Evolutionary conservation across 257 asterid genomes (phyloP).

Genomic region (Solanum neorickii): DNA sequence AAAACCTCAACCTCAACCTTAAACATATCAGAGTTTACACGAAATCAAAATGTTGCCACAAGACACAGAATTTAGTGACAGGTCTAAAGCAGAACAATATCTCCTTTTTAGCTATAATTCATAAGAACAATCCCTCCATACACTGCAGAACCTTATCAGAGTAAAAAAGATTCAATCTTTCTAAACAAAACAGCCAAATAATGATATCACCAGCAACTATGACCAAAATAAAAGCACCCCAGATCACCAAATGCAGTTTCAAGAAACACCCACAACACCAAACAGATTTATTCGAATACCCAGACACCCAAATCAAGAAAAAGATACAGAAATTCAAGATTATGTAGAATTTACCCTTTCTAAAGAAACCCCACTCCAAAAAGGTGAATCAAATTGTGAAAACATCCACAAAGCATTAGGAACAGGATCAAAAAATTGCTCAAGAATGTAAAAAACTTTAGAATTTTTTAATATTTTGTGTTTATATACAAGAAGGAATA

Average conservation of each 20-base stretch:
- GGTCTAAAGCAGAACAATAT: neutral
- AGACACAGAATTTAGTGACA: neutral
- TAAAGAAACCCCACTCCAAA: neutral
- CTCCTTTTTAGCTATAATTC: neutral
- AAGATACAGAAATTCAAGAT: neutral
- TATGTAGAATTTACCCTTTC: neutral
- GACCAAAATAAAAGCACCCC: neutral
- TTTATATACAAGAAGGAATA: neutral
- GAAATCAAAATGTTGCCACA: neutral
- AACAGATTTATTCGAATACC: neutral
- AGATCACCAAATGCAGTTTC: conserved; percentile 1
- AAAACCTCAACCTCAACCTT: neutral
- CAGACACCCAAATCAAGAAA: conserved; percentile 9
- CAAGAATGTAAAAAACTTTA: neutral
- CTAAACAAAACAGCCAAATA: conserved; percentile 1
- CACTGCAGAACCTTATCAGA: conserved; percentile 7
- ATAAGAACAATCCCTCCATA: neutral
- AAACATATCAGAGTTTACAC: neutral
- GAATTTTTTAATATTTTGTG: neutral
- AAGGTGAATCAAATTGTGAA: neutral
- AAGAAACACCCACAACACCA: neutral
- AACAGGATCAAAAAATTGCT: conserved; percentile 3
- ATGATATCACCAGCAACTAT: neutral
- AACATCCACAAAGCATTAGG: neutral
- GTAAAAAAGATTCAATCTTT: neutral